Evolutionary conservation across 192 early-diverging fungal genomes (phyloP).

Genomic region (Rhizophagus sp.): DNA sequence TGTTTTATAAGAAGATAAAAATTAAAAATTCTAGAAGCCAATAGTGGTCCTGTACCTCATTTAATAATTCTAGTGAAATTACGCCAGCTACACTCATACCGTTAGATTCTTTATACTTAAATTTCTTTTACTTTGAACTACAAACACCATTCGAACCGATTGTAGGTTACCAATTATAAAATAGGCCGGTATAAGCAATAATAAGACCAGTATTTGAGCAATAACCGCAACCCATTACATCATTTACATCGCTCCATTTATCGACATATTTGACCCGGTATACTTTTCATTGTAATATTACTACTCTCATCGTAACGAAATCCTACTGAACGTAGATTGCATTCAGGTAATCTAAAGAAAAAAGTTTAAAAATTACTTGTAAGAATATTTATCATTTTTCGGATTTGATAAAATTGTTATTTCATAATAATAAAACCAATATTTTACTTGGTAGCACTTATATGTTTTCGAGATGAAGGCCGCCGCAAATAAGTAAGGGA

Average conservation of each 20-base stretch:
- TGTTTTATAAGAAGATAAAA: too few species aligned
- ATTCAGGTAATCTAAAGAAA: constrained; percentile 34
- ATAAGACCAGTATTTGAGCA: constrained; percentile 44
- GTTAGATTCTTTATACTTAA: background rate
- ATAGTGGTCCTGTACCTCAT: too few species aligned
- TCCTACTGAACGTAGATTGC: constrained; percentile 49
- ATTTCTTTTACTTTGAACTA: constrained; percentile 36
- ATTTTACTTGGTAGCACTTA: too few species aligned
- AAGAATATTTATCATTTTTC: constrained; percentile 24
- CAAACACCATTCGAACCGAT: constrained; percentile 49
- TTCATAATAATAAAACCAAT: constrained; percentile 21
- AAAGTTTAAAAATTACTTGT: too few species aligned
- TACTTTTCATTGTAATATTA: constrained; percentile 43
- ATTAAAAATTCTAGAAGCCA: too few species aligned
- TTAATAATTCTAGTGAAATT: too few species aligned
- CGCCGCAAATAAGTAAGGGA: too few species aligned
- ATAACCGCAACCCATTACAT: constrained; percentile 54
- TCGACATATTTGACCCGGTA: constrained; percentile 35
- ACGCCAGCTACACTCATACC: too few species aligned
- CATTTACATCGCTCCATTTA: constrained; percentile 40
- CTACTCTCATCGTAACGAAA: constrained; percentile 44
- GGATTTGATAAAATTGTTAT: constrained; percentile 12
- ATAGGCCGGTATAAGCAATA: constrained; percentile 38
- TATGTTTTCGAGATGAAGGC: too few species aligned
- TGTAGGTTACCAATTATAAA: constrained; percentile 43